Base-by-base conservation (phyloP, 805 yeast species). In the Vanderwaltozyma polyspora region DNA sequence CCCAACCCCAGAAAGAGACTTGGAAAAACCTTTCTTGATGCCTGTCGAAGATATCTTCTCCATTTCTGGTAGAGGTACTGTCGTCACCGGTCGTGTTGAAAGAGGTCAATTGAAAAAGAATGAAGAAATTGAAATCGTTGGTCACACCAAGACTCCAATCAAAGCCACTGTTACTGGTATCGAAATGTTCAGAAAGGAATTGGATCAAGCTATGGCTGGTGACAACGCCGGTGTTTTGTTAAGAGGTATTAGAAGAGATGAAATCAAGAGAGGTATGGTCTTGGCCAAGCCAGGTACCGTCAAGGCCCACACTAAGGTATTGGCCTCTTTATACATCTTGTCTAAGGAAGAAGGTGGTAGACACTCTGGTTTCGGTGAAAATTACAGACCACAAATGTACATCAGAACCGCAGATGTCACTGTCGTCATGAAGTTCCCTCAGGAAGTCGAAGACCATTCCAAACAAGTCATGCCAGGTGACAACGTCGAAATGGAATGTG, bases 301-400 rank as follows among this genome's bases (percentile, higher is more conserved):
- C 55, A 76, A 81, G 64, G 82, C 97, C 41, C 94, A 87, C 78
- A 77, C 79, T 63, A 86, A 84, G 72, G 76, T 89, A 72, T 73
- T 91, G 60, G 87, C 95, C 43, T 89, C 97, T 33, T 67, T 89
- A 59, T 91, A 91, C 67, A 76, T 89, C 45, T 73, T 91, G 62
- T 74, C 94, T 59, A 81, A 85, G 66, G 97, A 91, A 59, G 98
- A 91, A 70, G 98, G 98, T 75, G 98, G 98, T 57, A 89, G 98
- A 70, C 95, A 85, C 72, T 82, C 95, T 45, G 93, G 95, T 47
- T 91, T 91, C 64, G 89, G 89, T 58, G 85, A 81, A 66, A 81
- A 86, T 76, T 91, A 87, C 79, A 84, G 94, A 72, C 98, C 98
- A 42, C 98, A 91, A 69, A 73, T 89, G 74, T 91, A 81, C 67